Evolutionary conservation across 2,329 filamentous ascomycete genomes (phyloP).

Genomic region (Aspergillus sp.): DNA sequence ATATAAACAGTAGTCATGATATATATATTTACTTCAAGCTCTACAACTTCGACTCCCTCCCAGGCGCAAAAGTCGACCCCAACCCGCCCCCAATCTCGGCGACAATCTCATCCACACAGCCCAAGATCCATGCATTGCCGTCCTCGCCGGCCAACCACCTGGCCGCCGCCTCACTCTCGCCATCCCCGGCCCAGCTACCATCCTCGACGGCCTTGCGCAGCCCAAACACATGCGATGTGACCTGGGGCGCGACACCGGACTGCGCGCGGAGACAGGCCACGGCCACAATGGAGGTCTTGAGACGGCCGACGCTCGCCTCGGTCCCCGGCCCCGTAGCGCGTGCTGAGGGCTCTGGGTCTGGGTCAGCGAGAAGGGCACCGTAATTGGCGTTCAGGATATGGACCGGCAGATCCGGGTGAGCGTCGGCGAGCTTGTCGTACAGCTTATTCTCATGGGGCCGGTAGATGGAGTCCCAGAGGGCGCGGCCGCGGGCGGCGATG

Average conservation of each 20-base stretch:
- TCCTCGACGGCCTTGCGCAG: constrained; percentile 66
- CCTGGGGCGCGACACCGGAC: constrained; percentile 73
- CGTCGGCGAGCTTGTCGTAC: constrained; percentile 58
- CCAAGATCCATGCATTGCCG: constrained; percentile 55
- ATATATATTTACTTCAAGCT: not conserved
- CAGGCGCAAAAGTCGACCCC: constrained; percentile 50
- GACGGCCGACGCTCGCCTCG: constrained; percentile 52
- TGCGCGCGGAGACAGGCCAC: constrained; percentile 67
- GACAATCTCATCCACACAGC: constrained; percentile 54
- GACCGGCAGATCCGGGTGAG: constrained; percentile 72
- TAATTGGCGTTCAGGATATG: constrained; percentile 71
- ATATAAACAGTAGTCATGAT: no score
- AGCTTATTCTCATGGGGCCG: constrained; percentile 64
- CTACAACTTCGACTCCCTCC: constrained; percentile 23
- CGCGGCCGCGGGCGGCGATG: constrained; percentile 50
- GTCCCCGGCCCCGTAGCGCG: constrained; percentile 35
- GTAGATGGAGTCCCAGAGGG: constrained; percentile 70
- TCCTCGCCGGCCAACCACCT: constrained; percentile 57
- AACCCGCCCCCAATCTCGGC: constrained; percentile 36
- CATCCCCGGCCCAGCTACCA: constrained; percentile 45
- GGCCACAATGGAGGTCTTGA: constrained; percentile 64
- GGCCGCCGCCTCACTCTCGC: constrained; percentile 44
- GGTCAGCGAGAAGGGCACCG: constrained; percentile 62
- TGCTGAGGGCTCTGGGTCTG: no score
- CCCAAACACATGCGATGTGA: constrained; percentile 72